A percentile compares a stretch with the other conserved stretches of the same genome.
Evolutionary conservation across 768 basidiomycete species (phyloP).

Genomic region (Tylopilus vinaceipallidus): DNA sequence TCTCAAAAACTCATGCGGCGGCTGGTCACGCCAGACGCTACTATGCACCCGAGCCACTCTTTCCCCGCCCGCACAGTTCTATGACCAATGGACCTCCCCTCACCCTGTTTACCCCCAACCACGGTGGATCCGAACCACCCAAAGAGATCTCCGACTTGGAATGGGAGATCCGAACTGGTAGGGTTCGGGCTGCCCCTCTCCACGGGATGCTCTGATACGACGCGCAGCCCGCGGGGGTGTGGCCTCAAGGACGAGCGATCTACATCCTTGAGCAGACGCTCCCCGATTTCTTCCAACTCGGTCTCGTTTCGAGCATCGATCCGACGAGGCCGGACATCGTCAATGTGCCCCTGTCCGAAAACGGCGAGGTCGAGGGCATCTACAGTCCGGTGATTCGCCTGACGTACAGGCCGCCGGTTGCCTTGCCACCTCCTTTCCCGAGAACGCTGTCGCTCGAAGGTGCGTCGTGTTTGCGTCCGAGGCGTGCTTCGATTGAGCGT

Average conservation of each 20-base stretch:
- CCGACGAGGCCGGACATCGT: slow-evolving; percentile 36
- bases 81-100: slow-evolving; percentile 11
- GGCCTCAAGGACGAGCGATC: slow-evolving; percentile 67
- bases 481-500: background rate
- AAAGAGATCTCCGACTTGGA: slow-evolving; percentile 58
- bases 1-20: background rate
- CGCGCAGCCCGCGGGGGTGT: slow-evolving; percentile 14
- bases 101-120: slow-evolving; percentile 25
- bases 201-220: slow-evolving; percentile 32
- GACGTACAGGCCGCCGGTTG: slow-evolving; percentile 65
- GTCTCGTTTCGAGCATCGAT: slow-evolving; percentile 59
- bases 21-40: background rate
- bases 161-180: slow-evolving; percentile 78
- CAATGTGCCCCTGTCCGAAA: slow-evolving; percentile 26
- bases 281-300: slow-evolving; percentile 67
- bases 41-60: slow-evolving; percentile 9
- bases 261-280: slow-evolving; percentile 67
- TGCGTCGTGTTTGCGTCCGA: slow-evolving; percentile 26
- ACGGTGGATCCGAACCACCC: slow-evolving; percentile 6
- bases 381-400: slow-evolving; percentile 66
- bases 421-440: slow-evolving; percentile 68
- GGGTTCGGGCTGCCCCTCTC: slow-evolving; percentile 11
- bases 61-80: slow-evolving; percentile 7
- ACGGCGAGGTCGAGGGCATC: slow-evolving; percentile 39
- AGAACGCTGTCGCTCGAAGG: slow-evolving; percentile 70